phyloP scores from a whole-genome alignment of 73 alveolate genomes.

The Tetrahymena borealis region DNA sequence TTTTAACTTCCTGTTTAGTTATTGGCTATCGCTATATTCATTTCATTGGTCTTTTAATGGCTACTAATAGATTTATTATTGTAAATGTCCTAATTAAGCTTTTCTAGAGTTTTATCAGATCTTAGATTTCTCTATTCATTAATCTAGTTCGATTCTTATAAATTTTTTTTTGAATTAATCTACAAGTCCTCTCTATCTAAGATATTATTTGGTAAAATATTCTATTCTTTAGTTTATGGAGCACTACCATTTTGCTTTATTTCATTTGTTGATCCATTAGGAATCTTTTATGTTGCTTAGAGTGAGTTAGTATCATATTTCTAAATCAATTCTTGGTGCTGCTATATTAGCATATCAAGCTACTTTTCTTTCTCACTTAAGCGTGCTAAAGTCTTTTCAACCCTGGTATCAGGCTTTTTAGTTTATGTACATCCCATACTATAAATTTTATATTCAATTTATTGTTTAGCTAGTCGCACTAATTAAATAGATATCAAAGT shows the following conservation, averaged over 20 bases:
- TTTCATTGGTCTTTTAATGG: background rate
- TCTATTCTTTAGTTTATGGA: background rate
- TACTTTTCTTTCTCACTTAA: background rate
- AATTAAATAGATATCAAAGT: too few species aligned
- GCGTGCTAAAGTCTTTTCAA: background rate
- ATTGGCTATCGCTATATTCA: background rate
- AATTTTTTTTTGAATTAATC: background rate
- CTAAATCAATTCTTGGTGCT: background rate
- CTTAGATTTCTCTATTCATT: background rate
- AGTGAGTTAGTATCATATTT: background rate
- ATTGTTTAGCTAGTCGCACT: background rate
- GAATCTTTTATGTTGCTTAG: background rate
- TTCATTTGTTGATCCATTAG: background rate
- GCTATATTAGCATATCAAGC: background rate
- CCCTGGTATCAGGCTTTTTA: background rate
- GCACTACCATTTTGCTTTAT: background rate
- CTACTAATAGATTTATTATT: background rate
- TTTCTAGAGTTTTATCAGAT: background rate
- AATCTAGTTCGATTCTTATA: background rate
- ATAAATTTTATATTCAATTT: background rate
- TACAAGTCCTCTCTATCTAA: background rate
- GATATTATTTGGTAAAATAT: background rate
- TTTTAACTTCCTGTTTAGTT: background rate
- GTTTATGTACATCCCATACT: background rate
- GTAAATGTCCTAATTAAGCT: background rate